These are phyloP conservation scores for Candida sp. DNA, from an alignment of 1,139 yeast species.

Conservation along the genomic window DNA sequence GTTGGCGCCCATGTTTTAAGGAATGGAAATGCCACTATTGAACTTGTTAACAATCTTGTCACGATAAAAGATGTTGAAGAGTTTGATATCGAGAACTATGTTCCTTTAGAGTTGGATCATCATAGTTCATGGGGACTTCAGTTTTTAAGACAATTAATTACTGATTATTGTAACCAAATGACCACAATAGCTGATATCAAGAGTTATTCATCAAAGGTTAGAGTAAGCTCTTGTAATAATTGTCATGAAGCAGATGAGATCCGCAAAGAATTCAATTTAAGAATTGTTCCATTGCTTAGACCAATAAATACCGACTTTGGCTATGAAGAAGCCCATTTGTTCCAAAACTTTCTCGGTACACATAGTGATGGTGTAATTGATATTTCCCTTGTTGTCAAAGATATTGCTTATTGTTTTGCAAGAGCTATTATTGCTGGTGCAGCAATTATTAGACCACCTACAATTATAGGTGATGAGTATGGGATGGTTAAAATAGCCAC, in stretches of 20 bases:
- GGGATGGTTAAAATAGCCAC: constrained; percentile 57
- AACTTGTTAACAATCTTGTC: constrained; percentile 26
- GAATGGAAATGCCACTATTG: constrained; percentile 57
- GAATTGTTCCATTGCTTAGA: constrained; percentile 5
- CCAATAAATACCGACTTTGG: constrained; percentile 14
- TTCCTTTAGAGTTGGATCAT: background rate
- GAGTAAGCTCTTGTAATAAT: background rate
- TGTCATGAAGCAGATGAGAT: background rate
- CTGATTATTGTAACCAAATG: background rate
- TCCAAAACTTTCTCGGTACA: constrained; percentile 40
- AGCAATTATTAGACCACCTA: constrained; percentile 41
- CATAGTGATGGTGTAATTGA: constrained; percentile 84
- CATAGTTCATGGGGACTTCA: background rate
- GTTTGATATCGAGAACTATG: background rate
- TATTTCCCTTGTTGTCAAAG: constrained; percentile 56
- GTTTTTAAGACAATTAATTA: background rate
- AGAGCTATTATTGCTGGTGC: constrained; percentile 58
- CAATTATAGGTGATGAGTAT: constrained; percentile 30
- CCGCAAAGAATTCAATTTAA: constrained; percentile 9
- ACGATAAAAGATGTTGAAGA: background rate
- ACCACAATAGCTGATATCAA: background rate
- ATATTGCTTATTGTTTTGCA: constrained; percentile 41
- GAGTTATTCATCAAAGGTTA: background rate
- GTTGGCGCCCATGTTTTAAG: constrained; percentile 58
- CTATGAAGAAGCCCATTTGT: constrained; percentile 18